Base-by-base conservation (phyloP, 2,329 filamentous ascomycete genomes). In the Coniochaeta sp. region DNA sequence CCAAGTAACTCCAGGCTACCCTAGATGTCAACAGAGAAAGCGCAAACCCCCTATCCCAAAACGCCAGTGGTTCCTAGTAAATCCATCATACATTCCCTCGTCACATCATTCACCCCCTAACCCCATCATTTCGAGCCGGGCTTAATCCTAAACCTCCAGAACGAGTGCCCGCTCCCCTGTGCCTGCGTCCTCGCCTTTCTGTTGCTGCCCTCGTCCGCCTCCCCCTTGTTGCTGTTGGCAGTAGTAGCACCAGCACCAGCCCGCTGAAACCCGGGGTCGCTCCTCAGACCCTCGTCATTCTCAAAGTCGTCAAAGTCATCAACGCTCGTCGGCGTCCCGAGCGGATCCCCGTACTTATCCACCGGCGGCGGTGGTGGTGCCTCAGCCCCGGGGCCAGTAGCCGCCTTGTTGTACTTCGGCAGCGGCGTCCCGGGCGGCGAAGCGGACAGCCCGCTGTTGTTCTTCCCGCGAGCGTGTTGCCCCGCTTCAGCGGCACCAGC, bases 251-350 rank as follows among this genome's bases (percentile, higher is more conserved):
- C 26, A 49, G 14, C 55, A 18, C 60, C 61, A 7, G 61, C 60
- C 49, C 54, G 58, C 47, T 60, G 53, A 48, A 62, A 64, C 1
- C 53, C 60, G 3, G 75, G 71, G 28, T 80, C 69, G 54, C 75
- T 72, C 50, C 70, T 68, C n/a, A 78, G 69, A 61, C 77, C 70
- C 35, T 73, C 70, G 7, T 71, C 72, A 56, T 74, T 75, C 27
- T 72, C 70, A 56, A 72, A 72, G 38, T 71, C 70, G 33, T 71
- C 68, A 26, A 63, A 65, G 33, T 64, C 62, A 22, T 64, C 45
- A 26, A n/a, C n/a, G n/a, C 38, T 42, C 26, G 45, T 48, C 26
- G 45, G 28, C n/a, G 28, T 28, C 18, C 45, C 28, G 18, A 31
- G 14, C 45, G 26, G 35, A 27, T 52, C 51, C 20, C 52, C 56